Evolutionary conservation across 768 basidiomycete species (phyloP).

Genomic region (Leccinum subgranulosum): DNA sequence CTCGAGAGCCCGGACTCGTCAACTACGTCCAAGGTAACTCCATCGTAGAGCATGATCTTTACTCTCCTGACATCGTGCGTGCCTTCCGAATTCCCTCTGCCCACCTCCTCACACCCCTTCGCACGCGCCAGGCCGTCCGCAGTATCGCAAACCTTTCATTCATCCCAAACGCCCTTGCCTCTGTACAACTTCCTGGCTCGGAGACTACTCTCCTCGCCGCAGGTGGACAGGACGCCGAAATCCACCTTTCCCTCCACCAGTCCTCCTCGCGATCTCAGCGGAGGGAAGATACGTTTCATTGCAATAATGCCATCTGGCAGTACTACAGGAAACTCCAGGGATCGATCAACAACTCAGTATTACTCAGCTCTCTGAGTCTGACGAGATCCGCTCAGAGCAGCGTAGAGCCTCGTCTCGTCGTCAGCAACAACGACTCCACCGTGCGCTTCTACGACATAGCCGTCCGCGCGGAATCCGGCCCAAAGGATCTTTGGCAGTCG

Average conservation of each 20-base stretch:
- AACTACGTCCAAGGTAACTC: slow-evolving; percentile 54
- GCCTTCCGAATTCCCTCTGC: slow-evolving; percentile 8
- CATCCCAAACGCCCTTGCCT: slow-evolving; percentile 60
- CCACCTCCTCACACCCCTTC: slow-evolving; percentile 10
- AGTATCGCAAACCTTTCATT: slow-evolving; percentile 54
- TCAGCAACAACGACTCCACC: slow-evolving; percentile 84
- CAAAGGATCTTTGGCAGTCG: slow-evolving; percentile 44
- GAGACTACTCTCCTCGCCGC: slow-evolving; percentile 67
- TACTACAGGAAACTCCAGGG: slow-evolving; percentile 51
- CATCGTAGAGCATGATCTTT: slow-evolving; percentile 62
- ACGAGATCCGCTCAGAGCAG: slow-evolving; percentile 59
- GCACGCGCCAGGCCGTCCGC: slow-evolving; percentile 39
- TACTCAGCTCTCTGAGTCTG: slow-evolving; percentile 60
- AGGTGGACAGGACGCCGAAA: slow-evolving; percentile 70
- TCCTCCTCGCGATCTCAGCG: slow-evolving; percentile 23
- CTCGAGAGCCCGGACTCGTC: slow-evolving; percentile 59
- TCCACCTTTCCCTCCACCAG: slow-evolving; percentile 57
- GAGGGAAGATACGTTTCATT: slow-evolving; percentile 10
- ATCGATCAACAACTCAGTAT: slow-evolving; percentile 81
- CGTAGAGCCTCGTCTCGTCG: slow-evolving; percentile 70
- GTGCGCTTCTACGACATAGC: slow-evolving; percentile 81
- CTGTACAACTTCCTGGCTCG: slow-evolving; percentile 48
- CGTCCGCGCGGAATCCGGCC: slow-evolving; percentile 42
- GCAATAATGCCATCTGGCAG: slow-evolving; percentile 43
- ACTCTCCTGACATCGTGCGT: slow-evolving; percentile 45